Evolutionary conservation across 2,329 filamentous ascomycete species (phyloP), one percentile per base, ranked within the genome.

Genomic region (Plenodomus biglobosus): DNA sequence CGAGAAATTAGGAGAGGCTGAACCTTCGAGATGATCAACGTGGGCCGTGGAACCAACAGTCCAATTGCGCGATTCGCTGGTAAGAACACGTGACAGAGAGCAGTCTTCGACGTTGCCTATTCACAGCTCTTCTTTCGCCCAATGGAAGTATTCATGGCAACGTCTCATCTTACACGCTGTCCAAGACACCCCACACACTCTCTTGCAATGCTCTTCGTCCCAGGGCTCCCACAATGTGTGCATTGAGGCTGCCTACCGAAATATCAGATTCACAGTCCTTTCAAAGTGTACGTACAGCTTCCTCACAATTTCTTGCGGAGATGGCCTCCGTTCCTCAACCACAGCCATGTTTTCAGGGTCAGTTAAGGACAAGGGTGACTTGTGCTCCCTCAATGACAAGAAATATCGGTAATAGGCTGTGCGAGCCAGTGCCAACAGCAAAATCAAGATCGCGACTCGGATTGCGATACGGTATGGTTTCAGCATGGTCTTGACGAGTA

Each of bases 161-260:
- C 50, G 42, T 39, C 55, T 42, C 40, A 58, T 19, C 15, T 43
- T 46, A 21, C 55, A 58, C 3, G 55, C 55, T 20, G 30, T 49
- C 55, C 55, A 58, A 2, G 55, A 58, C 18, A 52, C 55, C 20
- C 48, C 49, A 38, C 55, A 58, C 8, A 58, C 46, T 11, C 55
- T 51, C 18, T 44, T 48, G 47, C 55, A 58, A 37, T 55, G 55
- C 2, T 58, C 55, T 39, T 58, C 55, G 3, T 58, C 55, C 38
- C 54, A 48, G 21, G 39, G 46, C 34, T 55, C 50, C 55, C 55
- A 58, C 6, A 51, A 20, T 2, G 55, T 58, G 32, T 58, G 55
- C 55, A 58, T 58, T 2, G 52, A 55, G 16, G 34, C 45, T 19
- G 55, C 55, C 55, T 55, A n/a, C 3, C 11, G 4, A 8, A 8